Base-by-base conservation (phyloP, 768 basidiomycete species). In the Leccinum longicurvipes region DNA sequence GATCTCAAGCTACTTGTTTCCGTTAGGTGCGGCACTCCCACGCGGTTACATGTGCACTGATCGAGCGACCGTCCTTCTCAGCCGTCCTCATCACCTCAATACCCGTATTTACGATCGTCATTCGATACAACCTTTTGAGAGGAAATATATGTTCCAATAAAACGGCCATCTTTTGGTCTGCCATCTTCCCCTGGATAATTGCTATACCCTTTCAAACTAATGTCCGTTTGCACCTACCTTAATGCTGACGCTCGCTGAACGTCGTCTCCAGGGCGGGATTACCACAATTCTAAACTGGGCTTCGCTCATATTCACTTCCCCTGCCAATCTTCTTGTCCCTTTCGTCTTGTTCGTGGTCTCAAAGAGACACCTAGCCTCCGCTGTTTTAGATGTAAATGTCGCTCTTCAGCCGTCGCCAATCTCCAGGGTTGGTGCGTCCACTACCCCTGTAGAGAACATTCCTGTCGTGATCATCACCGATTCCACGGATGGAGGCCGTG, bases 51-150 rank as follows among this genome's bases (percentile, higher is more conserved):
- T 9, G 6, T 6, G 10, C 25, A 21, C 23, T 51, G 23, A 45
- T 27, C 15, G 2, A 21, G n/a, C 32, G 6, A 1, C n/a, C 8
- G 10, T 32, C 11, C 2, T 46, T 39, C 15, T 14, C 19, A 67
- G 65, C 65, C 24, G 65, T 66, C 7, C 65, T 66, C 50, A 54
- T 66, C 3, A 66, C 65, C 6, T 66, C 65, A 6, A 58, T 66
- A 23, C 65, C 65, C 4, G 65, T 66, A 9, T 66, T 62, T 23
- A 50, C 58, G 1, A 66, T 66, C 21, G 65, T 66, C 27, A 54
- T 67, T 32, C 62, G 65, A 25, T 66, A 66, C 44, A 66, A 66
- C 23, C 65, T 66, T 15, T 19, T 66, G 23, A 53, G 65, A 21
- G 65, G 65, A 1, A 67, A 66, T 24, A 41, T 66, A 28, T 66